Evolutionary conservation across 371 early-diverging fungal genomes (phyloP).

Genomic region (Chytridium lagenaria): DNA sequence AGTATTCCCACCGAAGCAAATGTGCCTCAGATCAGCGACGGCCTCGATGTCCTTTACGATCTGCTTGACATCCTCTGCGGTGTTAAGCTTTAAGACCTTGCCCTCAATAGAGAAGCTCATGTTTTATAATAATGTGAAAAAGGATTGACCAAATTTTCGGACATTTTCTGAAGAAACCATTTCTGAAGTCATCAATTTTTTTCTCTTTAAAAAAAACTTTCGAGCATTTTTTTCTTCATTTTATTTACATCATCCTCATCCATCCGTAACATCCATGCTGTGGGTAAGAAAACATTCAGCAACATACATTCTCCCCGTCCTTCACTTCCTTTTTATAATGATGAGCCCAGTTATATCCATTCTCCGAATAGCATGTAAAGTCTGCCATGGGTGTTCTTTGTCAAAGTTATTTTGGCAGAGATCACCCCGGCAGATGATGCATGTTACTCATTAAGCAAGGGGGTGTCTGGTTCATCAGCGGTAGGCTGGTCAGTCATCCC

Average conservation of each 20-base stretch:
- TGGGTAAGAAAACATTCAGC: no score
- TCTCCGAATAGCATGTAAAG: constrained; percentile 4
- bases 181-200: neutral
- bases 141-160: no score
- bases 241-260: neutral
- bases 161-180: no score
- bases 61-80: constrained; percentile 78
- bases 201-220: neutral
- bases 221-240: neutral
- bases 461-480: constrained; percentile 10
- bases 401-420: neutral
- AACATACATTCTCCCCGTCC: no score
- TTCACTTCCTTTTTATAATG: neutral
- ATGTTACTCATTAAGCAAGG: neutral
- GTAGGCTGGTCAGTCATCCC: constrained; percentile 6
- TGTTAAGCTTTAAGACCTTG: constrained; percentile 72
- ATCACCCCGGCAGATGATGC: neutral
- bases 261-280: neutral
- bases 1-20: constrained; percentile 91
- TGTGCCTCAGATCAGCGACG: constrained; percentile 68
- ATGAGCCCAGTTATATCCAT: constrained; percentile 13
- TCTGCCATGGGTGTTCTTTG: neutral
- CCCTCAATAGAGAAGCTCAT: constrained; percentile 46
- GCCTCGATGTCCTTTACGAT: constrained; percentile 73
- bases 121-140: neutral